Evolutionary conservation across 148 eudicot species (phyloP).

Genomic region (Chenopodium berlandieri): DNA sequence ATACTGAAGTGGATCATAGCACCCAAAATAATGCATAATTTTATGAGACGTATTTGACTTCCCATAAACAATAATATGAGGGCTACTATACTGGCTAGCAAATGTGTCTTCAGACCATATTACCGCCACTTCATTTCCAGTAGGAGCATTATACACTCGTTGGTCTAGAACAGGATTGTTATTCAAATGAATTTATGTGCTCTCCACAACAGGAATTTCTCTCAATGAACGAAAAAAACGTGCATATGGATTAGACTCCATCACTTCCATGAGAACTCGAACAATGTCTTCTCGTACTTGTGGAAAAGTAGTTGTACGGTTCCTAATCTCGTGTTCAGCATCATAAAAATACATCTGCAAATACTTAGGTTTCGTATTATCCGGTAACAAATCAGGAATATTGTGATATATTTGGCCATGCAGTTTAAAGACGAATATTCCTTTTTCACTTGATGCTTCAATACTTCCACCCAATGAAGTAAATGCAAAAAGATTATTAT

Average conservation of each 20-base stretch:
- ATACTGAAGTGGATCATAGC: conserved; percentile 10
- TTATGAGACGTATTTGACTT: neutral
- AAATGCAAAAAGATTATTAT: neutral
- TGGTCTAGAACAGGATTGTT: neutral
- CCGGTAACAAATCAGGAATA: neutral
- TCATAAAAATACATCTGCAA: neutral
- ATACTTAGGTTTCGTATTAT: neutral
- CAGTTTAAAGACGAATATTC: neutral
- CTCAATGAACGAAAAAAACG: neutral
- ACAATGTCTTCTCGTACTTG: neutral
- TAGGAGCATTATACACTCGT: conserved; percentile 1
- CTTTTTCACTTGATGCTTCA: neutral
- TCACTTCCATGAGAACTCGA: neutral
- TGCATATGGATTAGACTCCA: conserved; percentile 9
- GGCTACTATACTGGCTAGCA: neutral
- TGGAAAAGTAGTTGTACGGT: no score
- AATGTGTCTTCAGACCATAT: neutral
- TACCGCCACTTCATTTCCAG: neutral
- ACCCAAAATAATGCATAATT: conserved; percentile 6
- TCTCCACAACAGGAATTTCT: neutral
- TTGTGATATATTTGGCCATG: conserved; percentile 1
- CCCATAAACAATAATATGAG: neutral
- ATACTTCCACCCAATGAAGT: neutral
- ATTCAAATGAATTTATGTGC: neutral
- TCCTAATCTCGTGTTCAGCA: neutral